Evolutionary conservation across 2,329 filamentous ascomycete genomes (phyloP).

Genomic region (Trichoderma sp.): DNA sequence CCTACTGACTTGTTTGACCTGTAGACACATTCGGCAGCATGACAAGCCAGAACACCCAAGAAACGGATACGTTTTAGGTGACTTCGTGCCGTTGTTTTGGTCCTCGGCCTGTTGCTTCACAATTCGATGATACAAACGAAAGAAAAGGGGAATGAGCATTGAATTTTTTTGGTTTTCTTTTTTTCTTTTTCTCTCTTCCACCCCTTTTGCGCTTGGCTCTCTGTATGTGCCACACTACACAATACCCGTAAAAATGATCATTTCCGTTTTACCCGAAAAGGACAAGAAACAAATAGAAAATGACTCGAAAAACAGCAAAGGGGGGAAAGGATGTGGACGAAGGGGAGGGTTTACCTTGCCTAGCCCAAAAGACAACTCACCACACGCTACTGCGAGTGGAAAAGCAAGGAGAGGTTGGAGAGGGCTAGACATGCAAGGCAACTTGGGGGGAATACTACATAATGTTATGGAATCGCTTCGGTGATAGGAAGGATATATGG

Average conservation of each 20-base stretch:
- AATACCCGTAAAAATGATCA: slow-evolving; percentile 8
- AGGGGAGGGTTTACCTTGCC: not conserved
- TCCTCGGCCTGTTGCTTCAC: not conserved
- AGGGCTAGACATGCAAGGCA: slow-evolving; percentile 4
- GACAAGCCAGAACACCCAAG: slow-evolving; percentile 27
- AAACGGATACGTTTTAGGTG: slow-evolving; percentile 38
- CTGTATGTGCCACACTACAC: not conserved
- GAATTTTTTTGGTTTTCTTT: not conserved
- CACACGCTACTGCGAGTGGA: not conserved
- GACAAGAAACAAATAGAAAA: not conserved
- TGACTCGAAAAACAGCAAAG: not conserved
- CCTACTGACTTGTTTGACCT: not conserved
- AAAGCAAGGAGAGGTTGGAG: not conserved
- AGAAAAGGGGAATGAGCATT: not conserved
- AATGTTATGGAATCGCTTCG: slow-evolving; percentile 12
- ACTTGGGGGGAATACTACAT: slow-evolving; percentile 10
- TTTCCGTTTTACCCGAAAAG: not conserved
- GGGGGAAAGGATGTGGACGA: not conserved
- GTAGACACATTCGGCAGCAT: slow-evolving; percentile 38
- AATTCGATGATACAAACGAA: not conserved
- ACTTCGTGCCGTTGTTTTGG: slow-evolving; percentile 11
- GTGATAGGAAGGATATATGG: slow-evolving; percentile 13
- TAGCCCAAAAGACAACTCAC: not conserved
- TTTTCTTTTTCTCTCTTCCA: not conserved
- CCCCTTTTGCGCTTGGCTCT: not conserved